Percentiles rank a stretch among this genome's conserved stretches.
These are phyloP conservation scores for Lentinula lateritia DNA, from an alignment of 768 basidiomycete species.

Conservation along the genomic window DNA sequence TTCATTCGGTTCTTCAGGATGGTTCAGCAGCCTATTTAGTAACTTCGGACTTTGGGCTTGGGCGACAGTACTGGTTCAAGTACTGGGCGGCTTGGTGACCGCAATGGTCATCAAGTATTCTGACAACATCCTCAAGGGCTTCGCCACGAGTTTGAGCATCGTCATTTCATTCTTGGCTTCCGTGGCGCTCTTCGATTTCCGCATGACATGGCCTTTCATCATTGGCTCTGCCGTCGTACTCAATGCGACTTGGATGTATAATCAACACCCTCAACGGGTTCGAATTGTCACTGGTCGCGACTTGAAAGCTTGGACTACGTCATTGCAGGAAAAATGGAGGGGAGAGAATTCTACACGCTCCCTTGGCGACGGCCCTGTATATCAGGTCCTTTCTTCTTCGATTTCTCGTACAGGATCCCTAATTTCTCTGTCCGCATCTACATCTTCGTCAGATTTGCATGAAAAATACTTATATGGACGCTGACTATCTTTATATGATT, in stretches of 20 bases:
- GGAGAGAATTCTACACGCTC: not conserved
- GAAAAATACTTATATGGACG: not conserved
- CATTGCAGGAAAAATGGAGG: slow-evolving; percentile 18
- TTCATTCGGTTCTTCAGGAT: slow-evolving; percentile 19
- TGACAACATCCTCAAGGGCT: slow-evolving; percentile 90
- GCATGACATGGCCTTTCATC: slow-evolving; percentile 80
- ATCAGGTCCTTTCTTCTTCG: not conserved
- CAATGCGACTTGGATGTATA: slow-evolving; percentile 89
- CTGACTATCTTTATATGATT: not conserved
- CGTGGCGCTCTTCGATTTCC: slow-evolving; percentile 85
- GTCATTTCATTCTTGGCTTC: slow-evolving; percentile 93
- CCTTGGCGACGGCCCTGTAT: slow-evolving; percentile 9
- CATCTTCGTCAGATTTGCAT: not conserved
- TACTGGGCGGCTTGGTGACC: slow-evolving; percentile 87
- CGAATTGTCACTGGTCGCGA: slow-evolving; percentile 9
- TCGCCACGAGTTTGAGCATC: slow-evolving; percentile 92
- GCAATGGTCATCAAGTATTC: slow-evolving; percentile 94
- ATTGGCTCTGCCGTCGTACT: slow-evolving; percentile 82
- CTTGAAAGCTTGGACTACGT: slow-evolving; percentile 9
- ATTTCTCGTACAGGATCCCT: slow-evolving; percentile 7
- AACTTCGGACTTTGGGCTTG: slow-evolving; percentile 92
- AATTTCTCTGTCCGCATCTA: not conserved
- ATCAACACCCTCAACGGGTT: slow-evolving; percentile 47
- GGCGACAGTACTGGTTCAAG: slow-evolving; percentile 84
- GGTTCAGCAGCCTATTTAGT: slow-evolving; percentile 56